These are phyloP conservation scores for Starmerella asiatica DNA, from an alignment of 805 yeast species.

Conservation along the genomic window DNA sequence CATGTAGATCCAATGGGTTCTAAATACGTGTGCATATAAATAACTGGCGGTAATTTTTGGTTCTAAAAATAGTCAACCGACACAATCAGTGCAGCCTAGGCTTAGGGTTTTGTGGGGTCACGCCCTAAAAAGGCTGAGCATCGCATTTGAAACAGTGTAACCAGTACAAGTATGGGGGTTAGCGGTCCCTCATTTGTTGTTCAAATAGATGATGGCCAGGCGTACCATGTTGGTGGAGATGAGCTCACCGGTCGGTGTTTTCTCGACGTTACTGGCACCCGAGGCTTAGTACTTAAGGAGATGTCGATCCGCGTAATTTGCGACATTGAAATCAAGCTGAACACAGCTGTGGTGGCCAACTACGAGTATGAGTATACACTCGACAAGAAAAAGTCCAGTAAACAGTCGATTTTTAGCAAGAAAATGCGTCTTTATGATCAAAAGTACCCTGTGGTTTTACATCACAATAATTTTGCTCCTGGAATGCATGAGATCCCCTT, in stretches of 20 bases:
- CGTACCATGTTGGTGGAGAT: slow-evolving; percentile 11
- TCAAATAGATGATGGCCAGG: slow-evolving; percentile 3
- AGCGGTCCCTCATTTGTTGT: background rate
- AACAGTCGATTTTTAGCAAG: background rate
- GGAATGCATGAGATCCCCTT: slow-evolving; percentile 11
- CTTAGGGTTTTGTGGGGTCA: too few species aligned
- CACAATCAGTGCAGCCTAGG: too few species aligned
- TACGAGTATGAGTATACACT: background rate
- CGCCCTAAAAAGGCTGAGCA: too few species aligned
- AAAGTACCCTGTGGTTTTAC: background rate
- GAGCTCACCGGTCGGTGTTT: slow-evolving; percentile 12
- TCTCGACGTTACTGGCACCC: slow-evolving; percentile 2
- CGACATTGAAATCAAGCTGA: slow-evolving; percentile 5
- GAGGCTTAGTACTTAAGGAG: slow-evolving; percentile 8
- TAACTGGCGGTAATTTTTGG: too few species aligned
- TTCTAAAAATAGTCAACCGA: too few species aligned
- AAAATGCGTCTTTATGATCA: slow-evolving; percentile 6
- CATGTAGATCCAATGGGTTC: slow-evolving; percentile 36
- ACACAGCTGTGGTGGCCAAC: slow-evolving; percentile 2
- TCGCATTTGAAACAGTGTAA: too few species aligned
- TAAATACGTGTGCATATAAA: slow-evolving; percentile 9
- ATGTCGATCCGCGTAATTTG: slow-evolving; percentile 11
- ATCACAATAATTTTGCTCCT: background rate
- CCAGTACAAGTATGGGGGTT: background rate
- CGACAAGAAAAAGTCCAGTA: background rate